These are phyloP conservation scores for Boletellus sp. DNA, from an alignment of 1,284 basidiomycete species.

Conservation along the genomic window DNA sequence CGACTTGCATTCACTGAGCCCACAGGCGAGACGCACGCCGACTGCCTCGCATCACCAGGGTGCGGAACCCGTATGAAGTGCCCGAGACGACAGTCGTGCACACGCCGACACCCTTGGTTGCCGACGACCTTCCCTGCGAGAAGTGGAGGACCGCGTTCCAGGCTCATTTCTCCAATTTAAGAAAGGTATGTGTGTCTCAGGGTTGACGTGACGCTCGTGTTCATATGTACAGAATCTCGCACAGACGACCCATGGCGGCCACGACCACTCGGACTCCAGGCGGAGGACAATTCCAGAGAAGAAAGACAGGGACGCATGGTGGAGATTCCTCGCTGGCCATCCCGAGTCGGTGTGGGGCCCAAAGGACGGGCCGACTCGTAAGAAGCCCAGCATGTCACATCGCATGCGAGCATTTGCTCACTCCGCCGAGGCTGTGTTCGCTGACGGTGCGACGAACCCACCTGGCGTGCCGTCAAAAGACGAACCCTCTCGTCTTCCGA, in stretches of 20 bases:
- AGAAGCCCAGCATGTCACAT: conserved; percentile 17
- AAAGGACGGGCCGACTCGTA: conserved; percentile 20
- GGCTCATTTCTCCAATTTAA: conserved; percentile 59
- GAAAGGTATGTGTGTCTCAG: conserved; percentile 43
- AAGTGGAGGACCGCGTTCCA: conserved; percentile 62
- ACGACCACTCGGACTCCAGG: conserved; percentile 24
- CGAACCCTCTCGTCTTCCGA: neutral
- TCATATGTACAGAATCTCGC: conserved; percentile 50
- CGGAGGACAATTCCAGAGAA: conserved; percentile 57
- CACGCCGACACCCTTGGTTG: conserved; percentile 16
- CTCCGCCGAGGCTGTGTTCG: conserved; percentile 17
- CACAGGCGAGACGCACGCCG: conserved; percentile 61
- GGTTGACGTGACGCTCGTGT: neutral
- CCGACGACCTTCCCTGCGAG: conserved; percentile 48
- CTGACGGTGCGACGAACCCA: conserved; percentile 2
- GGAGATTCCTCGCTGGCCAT: conserved; percentile 68
- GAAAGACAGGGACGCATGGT: conserved; percentile 70
- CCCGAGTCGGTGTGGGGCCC: conserved; percentile 67
- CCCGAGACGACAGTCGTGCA: conserved; percentile 23
- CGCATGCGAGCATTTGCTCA: conserved; percentile 39
- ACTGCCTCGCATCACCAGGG: conserved; percentile 61
- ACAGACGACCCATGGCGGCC: conserved; percentile 53
- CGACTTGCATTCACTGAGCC: conserved; percentile 4
- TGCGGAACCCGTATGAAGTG: conserved; percentile 60
- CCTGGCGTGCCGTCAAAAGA: conserved; percentile 6